Evolutionary conservation across 805 yeast genomes (phyloP).

Genomic region (Candida multigemmis): DNA sequence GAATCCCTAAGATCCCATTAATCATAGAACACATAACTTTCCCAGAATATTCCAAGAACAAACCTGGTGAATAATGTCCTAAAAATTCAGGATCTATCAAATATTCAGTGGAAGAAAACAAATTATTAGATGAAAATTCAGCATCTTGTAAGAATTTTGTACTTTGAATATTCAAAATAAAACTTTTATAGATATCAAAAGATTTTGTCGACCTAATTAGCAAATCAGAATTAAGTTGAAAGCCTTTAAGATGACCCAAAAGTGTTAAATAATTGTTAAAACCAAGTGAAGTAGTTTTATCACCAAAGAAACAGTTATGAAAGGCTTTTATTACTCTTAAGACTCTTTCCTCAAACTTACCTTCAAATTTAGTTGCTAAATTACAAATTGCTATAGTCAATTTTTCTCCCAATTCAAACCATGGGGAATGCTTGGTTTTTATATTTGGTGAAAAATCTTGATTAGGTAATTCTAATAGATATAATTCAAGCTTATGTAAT

Average conservation of each 20-base stretch:
- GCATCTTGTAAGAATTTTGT: conserved; percentile 27
- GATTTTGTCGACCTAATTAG: conserved; percentile 13
- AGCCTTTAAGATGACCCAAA: conserved; percentile 25
- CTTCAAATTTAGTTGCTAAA: conserved; percentile 16
- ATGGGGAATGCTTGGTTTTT: conserved; percentile 25
- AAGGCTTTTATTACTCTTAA: conserved; percentile 18
- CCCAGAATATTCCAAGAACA: conserved; percentile 24
- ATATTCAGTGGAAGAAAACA: conserved; percentile 6
- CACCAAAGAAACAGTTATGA: conserved; percentile 14
- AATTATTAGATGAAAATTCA: conserved; percentile 18
- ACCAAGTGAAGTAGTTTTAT: conserved; percentile 8
- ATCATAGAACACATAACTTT: conserved; percentile 25
- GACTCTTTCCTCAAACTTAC: conserved; percentile 11
- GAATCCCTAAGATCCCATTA: conserved; percentile 17
- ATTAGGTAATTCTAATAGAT: conserved; percentile 36
- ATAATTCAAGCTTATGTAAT: conserved; percentile 34
- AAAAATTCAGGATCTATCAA: conserved; percentile 16
- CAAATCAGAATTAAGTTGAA: conserved; percentile 15
- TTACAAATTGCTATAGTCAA: conserved; percentile 23
- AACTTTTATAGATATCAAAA: conserved; percentile 19
- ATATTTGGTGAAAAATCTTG: conserved; percentile 34
- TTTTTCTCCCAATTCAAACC: conserved; percentile 23
- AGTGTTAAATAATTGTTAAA: conserved; percentile 25
- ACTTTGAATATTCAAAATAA: conserved; percentile 29
- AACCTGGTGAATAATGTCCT: conserved; percentile 24